Percentiles rank a stretch among this genome's conserved stretches.
phyloP scores from a whole-genome alignment of 2,329 filamentous ascomycete species.

The Penicillium polonicum region DNA sequence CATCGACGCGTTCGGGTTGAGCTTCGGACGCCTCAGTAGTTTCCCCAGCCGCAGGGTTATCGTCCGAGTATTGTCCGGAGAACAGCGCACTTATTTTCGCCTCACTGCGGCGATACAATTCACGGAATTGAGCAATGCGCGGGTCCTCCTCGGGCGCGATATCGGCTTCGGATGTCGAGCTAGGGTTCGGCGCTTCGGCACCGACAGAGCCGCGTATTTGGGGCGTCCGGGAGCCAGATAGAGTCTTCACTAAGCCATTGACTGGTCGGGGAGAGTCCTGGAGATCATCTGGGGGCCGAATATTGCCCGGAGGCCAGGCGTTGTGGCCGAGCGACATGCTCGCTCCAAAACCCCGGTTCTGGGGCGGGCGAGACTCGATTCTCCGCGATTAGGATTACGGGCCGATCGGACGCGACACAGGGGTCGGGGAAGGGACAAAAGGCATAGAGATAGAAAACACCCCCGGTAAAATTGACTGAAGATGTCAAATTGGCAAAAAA shows the following conservation, averaged over 20 bases:
- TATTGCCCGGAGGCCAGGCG: conserved; percentile 63
- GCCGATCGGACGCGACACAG: conserved; percentile 31
- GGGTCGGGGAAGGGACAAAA: conserved; percentile 31
- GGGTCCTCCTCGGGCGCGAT: conserved; percentile 67
- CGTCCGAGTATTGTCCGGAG: conserved; percentile 42
- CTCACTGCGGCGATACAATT: conserved; percentile 75
- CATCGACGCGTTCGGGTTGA: conserved; percentile 49
- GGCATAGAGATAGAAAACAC: conserved; percentile 30
- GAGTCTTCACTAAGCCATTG: conserved; percentile 46
- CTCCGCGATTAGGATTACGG: conserved; percentile 45
- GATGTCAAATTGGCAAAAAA: conserved; percentile 32
- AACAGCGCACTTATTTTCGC: conserved; percentile 76
- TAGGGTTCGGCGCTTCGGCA: conserved; percentile 49
- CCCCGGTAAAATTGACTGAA: conserved; percentile 21
- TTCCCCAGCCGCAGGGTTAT: conserved; percentile 48
- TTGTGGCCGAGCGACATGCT: conserved; percentile 68
- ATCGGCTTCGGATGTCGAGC: conserved; percentile 52
- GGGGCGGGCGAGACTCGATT: conserved; percentile 45
- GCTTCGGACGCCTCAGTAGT: conserved; percentile 35
- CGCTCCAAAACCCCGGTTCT: conserved; percentile 48
- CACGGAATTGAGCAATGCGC: conserved; percentile 69
- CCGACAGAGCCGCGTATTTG: conserved; percentile 45
- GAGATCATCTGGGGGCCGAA: conserved; percentile 63
- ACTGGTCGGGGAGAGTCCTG: conserved; percentile 37
- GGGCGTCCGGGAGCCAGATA: conserved; percentile 47